A percentile compares a stretch with the other conserved stretches of the same genome.
Evolutionary conservation across 495 filamentous ascomycete species (phyloP).

Genomic region (Choiromyces venosus): DNA sequence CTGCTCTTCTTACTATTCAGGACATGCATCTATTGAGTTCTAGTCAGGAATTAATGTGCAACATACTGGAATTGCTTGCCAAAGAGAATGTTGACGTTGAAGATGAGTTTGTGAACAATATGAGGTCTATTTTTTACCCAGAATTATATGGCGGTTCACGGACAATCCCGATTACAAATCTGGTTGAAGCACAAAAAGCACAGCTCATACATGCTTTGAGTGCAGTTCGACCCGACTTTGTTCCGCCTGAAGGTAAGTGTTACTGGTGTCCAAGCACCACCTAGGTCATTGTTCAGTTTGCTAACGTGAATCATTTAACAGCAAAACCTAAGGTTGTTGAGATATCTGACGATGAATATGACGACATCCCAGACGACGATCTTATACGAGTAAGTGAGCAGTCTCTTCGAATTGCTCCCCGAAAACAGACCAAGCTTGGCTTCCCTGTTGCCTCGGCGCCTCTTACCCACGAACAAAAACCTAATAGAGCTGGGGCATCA

Average conservation of each 20-base stretch:
- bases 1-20: constrained; percentile 38
- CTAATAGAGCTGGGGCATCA: constrained; percentile 10
- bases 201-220: constrained; percentile 35
- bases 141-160: constrained; percentile 21
- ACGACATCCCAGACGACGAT: constrained; percentile 39
- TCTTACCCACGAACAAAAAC: constrained; percentile 22
- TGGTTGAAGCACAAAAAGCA: constrained; percentile 39
- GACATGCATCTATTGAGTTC: constrained; percentile 40
- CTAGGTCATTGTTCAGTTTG: neutral
- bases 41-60: constrained; percentile 39
- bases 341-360: constrained; percentile 38
- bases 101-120: constrained; percentile 37
- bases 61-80: constrained; percentile 39
- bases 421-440: constrained; percentile 29
- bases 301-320: constrained; percentile 19
- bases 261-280: neutral
- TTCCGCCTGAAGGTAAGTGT: constrained; percentile 29
- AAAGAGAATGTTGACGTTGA: constrained; percentile 37
- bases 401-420: neutral
- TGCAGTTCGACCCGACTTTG: constrained; percentile 32
- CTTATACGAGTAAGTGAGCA: constrained; percentile 9
- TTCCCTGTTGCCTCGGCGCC: constrained; percentile 23
- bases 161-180: constrained; percentile 34
- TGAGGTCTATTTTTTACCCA: constrained; percentile 33
- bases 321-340: constrained; percentile 33